Evolutionary conservation across 495 filamentous ascomycete genomes (phyloP).

Genomic region (Penicillium longicatenatum): DNA sequence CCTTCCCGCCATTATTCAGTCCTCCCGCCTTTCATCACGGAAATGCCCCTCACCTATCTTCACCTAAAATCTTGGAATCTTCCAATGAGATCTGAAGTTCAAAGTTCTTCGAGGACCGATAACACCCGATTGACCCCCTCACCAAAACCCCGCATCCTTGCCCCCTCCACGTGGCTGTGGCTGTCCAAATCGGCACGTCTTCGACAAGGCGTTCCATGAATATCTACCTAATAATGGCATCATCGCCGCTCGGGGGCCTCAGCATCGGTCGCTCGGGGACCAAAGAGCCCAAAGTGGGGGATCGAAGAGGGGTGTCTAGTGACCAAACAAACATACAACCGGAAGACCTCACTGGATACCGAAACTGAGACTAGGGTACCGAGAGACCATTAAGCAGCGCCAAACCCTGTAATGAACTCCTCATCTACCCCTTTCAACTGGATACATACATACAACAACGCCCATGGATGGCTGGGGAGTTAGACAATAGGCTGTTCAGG

Average conservation of each 20-base stretch:
- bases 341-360: background rate
- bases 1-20: background rate
- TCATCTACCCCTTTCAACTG: background rate
- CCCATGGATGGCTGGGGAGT: background rate
- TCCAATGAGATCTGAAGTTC: background rate
- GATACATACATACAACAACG: background rate
- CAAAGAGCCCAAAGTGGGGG: background rate
- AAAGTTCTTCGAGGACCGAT: background rate
- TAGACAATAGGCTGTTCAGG: background rate
- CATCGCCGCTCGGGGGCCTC: background rate
- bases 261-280: too few relatives aligned
- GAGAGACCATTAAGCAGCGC: background rate
- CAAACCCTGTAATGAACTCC: background rate
- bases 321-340: background rate
- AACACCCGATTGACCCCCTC: constrained; percentile 1
- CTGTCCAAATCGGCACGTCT: background rate
- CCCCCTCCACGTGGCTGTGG: constrained; percentile 4
- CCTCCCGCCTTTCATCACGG: background rate
- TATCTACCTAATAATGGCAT: background rate
- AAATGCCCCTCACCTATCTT: background rate
- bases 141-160: constrained; percentile 4
- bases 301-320: background rate
- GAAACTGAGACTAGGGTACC: background rate
- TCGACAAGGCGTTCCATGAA: background rate
- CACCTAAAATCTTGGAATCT: background rate